Conservation (phyloP, 2,329 filamentous ascomycete species). For the Aschersonia sp. region DNA sequence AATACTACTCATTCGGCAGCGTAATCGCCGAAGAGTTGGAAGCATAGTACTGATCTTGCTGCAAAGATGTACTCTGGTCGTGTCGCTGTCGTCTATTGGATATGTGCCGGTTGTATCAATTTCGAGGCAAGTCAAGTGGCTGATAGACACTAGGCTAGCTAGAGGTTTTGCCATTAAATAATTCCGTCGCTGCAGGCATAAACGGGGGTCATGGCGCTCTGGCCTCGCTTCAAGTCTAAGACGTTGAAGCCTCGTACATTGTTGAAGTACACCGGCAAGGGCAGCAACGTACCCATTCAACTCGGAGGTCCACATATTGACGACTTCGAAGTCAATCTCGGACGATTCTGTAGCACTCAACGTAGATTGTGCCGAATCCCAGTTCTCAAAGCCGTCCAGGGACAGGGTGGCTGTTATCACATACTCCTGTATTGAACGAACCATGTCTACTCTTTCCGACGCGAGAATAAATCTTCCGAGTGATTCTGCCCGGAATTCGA, state of each 20-base stretch:
- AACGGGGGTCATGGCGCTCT: conserved; percentile 2
- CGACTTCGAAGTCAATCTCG: background rate
- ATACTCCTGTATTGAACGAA: conserved; percentile 2
- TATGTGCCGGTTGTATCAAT: conserved; percentile 4
- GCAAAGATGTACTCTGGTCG: conserved; percentile 3
- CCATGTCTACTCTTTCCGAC: background rate
- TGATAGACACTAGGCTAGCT: conserved; percentile 2
- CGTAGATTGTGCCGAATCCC: conserved; percentile 1
- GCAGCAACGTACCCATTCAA: conserved; percentile 1
- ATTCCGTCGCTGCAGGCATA: conserved; percentile 1
- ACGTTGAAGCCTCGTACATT: conserved; percentile 2
- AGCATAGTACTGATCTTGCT: conserved; percentile 1
- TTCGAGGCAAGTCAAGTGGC: conserved; percentile 4
- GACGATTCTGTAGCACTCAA: background rate
- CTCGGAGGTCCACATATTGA: conserved; percentile 2
- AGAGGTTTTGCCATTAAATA: conserved; percentile 3
- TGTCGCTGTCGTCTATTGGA: background rate
- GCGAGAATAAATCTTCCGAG: background rate
- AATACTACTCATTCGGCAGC: conserved; percentile 3
- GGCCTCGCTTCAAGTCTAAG: conserved; percentile 4
- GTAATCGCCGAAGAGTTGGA: conserved; percentile 3
- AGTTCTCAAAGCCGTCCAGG: conserved; percentile 3
- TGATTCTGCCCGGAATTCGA: conserved; percentile 2
- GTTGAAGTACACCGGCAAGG: conserved; percentile 4
- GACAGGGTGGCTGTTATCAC: background rate